Evolutionary conservation across 2,329 filamentous ascomycete genomes (phyloP).

Genomic region (Laburnicola sp.): DNA sequence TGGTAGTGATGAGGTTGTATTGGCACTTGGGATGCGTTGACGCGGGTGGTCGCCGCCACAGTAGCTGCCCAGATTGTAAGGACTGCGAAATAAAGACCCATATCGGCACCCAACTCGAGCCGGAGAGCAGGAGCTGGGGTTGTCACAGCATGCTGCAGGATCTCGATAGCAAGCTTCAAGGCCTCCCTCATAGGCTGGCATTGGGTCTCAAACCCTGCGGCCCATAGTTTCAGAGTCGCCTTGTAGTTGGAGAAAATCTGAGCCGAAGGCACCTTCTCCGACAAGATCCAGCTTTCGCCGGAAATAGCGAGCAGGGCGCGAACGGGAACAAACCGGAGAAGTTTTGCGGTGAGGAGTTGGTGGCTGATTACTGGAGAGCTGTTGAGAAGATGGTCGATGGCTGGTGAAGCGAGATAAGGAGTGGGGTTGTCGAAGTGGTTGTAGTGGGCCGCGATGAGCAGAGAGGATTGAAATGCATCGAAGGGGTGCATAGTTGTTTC

Average conservation of each 20-base stretch:
- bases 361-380: slow-evolving; percentile 27
- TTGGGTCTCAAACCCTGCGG: slow-evolving; percentile 10
- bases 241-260: slow-evolving; percentile 40
- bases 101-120: slow-evolving; percentile 35
- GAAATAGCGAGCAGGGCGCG: slow-evolving; percentile 49
- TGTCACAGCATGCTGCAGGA: slow-evolving; percentile 30
- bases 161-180: slow-evolving; percentile 30
- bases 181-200: slow-evolving; percentile 28
- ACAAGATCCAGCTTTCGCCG: slow-evolving; percentile 52
- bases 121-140: slow-evolving; percentile 19
- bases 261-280: slow-evolving; percentile 44
- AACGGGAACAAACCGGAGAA: slow-evolving; percentile 45
- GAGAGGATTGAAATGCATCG: slow-evolving; percentile 43
- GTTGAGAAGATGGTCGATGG: slow-evolving; percentile 32
- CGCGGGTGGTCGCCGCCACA: slow-evolving; percentile 28
- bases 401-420: slow-evolving; percentile 16
- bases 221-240: slow-evolving; percentile 37
- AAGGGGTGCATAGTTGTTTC: slow-evolving; percentile 16
- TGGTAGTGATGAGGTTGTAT: slow-evolving; percentile 17
- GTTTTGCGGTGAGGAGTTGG: slow-evolving; percentile 42
- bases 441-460: slow-evolving; percentile 43
- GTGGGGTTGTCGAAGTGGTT: slow-evolving; percentile 25
- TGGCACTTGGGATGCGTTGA: slow-evolving; percentile 14
- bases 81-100: slow-evolving; percentile 41
- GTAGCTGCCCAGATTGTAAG: slow-evolving; percentile 43